These are phyloP conservation scores for Ophiosphaerella korrae DNA, from an alignment of 2,329 filamentous ascomycete species.

Conservation along the genomic window DNA sequence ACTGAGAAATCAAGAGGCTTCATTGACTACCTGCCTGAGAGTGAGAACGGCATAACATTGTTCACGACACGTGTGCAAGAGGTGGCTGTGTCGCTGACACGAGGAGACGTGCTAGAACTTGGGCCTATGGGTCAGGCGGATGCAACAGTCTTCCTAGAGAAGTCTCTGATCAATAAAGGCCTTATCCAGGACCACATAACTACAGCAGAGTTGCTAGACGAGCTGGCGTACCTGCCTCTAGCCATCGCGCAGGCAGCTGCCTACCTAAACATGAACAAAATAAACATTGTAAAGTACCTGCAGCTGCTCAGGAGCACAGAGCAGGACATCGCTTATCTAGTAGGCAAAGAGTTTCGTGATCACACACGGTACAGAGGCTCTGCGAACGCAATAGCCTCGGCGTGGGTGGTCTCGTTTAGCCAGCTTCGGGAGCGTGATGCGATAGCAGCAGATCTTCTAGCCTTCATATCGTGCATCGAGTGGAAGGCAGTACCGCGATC, in stretches of 20 bases:
- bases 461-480: background rate
- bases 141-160: too few relatives aligned
- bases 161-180: too few relatives aligned
- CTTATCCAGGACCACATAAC: background rate
- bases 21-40: too few relatives aligned
- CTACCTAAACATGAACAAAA: conserved; percentile 37
- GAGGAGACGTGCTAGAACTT: too few relatives aligned
- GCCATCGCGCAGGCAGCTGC: background rate
- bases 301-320: conserved; percentile 38
- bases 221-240: conserved; percentile 47
- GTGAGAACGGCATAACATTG: too few relatives aligned
- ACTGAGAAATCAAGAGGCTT: too few relatives aligned
- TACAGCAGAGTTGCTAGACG: conserved; percentile 9
- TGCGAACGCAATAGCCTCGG: conserved; percentile 48
- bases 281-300: conserved; percentile 42
- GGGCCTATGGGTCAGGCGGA: too few relatives aligned
- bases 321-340: conserved; percentile 37
- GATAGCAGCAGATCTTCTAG: conserved; percentile 40
- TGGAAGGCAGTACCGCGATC: conserved; percentile 23
- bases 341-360: conserved; percentile 48
- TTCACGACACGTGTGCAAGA: too few relatives aligned
- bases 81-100: too few relatives aligned
- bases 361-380: conserved; percentile 41
- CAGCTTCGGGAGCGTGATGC: conserved; percentile 28
- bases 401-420: conserved; percentile 54